These are phyloP conservation scores for Tulasnella sp. DNA, from an alignment of 768 basidiomycete genomes.

Conservation along the genomic window DNA sequence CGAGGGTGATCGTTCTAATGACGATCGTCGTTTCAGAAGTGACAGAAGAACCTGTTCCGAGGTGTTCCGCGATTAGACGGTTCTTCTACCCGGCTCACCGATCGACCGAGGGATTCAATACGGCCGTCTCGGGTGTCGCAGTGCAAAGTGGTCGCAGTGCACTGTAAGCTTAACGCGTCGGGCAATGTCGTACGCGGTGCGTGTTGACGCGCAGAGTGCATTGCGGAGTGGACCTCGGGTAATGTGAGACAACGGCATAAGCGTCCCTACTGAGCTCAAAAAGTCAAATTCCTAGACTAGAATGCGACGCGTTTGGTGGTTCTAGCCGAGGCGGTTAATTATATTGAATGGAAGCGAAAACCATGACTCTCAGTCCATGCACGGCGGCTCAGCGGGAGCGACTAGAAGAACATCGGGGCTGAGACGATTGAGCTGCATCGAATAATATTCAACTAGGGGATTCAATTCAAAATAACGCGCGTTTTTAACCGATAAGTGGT, in stretches of 20 bases:
- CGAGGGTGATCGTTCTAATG: not conserved
- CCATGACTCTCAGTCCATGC: not conserved
- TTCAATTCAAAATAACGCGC: too few relatives aligned
- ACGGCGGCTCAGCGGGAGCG: not conserved
- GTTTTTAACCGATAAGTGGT: not conserved
- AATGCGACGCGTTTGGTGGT: not conserved
- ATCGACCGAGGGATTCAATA: not conserved
- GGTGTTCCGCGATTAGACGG: not conserved
- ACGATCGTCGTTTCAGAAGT: not conserved
- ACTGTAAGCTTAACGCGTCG: not conserved
- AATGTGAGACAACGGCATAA: not conserved
- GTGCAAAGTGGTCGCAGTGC: too few relatives aligned
- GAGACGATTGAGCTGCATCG: not conserved
- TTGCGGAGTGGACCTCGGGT: too few relatives aligned
- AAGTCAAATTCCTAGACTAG: constrained; percentile 3
- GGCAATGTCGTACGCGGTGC: not conserved
- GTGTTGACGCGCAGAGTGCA: too few relatives aligned
- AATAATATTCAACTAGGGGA: too few relatives aligned
- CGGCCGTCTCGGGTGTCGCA: not conserved
- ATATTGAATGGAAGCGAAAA: too few relatives aligned
- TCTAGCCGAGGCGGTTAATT: constrained; percentile 2
- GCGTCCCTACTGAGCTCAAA: too few relatives aligned
- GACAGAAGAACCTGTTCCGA: not conserved
- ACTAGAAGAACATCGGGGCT: not conserved
- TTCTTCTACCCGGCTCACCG: too few relatives aligned